Evolutionary conservation across 2,329 filamentous ascomycete genomes (phyloP).

Genomic region (Pseudocercospora crystallina): DNA sequence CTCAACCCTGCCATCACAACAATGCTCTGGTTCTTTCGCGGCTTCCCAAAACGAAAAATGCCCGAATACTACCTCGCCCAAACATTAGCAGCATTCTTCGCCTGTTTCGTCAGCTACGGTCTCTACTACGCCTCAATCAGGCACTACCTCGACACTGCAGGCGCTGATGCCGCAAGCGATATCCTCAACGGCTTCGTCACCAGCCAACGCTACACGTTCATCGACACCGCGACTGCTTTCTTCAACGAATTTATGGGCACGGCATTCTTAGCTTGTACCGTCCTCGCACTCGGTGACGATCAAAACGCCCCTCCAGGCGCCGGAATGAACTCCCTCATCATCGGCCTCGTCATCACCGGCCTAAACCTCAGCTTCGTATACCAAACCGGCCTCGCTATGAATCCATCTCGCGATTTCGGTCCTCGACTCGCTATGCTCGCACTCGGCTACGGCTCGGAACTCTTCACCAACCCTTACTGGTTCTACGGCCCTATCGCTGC

Average conservation of each 20-base stretch:
- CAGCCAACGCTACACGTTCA: conserved; percentile 42
- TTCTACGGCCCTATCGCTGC: conserved; percentile 49
- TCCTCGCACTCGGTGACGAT: conserved; percentile 41
- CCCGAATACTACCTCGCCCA: conserved; percentile 54
- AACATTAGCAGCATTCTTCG: conserved; percentile 53
- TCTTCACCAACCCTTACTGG: conserved; percentile 46
- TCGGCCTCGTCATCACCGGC: conserved; percentile 45
- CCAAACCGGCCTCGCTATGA: conserved; percentile 51
- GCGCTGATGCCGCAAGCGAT: conserved; percentile 18
- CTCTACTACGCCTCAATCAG: conserved; percentile 42
- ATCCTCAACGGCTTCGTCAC: conserved; percentile 48
- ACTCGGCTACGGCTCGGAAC: conserved; percentile 43
- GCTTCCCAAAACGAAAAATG: conserved; percentile 54
- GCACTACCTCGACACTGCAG: conserved; percentile 29
- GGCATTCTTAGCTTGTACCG: conserved; percentile 40
- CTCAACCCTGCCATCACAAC: conserved; percentile 51
- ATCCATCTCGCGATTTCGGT: conserved; percentile 53
- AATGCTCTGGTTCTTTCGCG: conserved; percentile 46
- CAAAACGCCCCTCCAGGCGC: conserved; percentile 41
- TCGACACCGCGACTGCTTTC: conserved; percentile 48
- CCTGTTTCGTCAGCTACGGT: conserved; percentile 48
- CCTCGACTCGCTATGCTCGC: conserved; percentile 48
- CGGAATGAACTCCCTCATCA: conserved; percentile 53
- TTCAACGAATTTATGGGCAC: conserved; percentile 51
- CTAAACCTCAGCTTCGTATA: conserved; percentile 45